Evolutionary conservation across 148 eudicot species (phyloP).

Genomic region (Rhododendron griersonianum): DNA sequence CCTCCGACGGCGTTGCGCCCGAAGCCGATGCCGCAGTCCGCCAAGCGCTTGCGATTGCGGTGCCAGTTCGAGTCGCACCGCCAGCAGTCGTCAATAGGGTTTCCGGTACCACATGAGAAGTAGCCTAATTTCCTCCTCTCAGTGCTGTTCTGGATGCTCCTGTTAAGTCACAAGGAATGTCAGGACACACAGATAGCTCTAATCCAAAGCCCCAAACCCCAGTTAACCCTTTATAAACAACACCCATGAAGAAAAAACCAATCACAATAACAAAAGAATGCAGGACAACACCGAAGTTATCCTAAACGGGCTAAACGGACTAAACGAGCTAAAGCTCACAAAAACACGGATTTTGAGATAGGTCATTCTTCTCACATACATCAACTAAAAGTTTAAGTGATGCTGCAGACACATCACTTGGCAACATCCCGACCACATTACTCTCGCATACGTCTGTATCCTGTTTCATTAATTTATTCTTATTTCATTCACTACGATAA

Average conservation of each 20-base stretch:
- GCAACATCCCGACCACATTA: no score
- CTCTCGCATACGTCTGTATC: background rate
- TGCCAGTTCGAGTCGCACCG: conserved; percentile 79
- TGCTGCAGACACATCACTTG: no score
- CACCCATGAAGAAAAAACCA: background rate
- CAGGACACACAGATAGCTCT: no score
- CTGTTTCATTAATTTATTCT: background rate
- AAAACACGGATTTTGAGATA: no score
- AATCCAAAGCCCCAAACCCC: background rate
- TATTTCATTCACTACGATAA: no score
- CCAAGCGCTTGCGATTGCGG: conserved; percentile 68
- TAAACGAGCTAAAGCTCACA: no score
- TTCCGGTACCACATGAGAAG: conserved; percentile 85
- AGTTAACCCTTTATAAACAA: background rate
- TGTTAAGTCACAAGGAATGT: conserved; percentile 17
- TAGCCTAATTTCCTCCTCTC: conserved; percentile 76
- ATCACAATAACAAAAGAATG: background rate
- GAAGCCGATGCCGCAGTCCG: conserved; percentile 82
- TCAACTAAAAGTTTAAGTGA: no score
- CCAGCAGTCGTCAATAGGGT: conserved; percentile 94
- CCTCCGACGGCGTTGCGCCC: conserved; percentile 90
- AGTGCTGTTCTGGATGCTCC: conserved; percentile 80
- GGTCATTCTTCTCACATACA: no score
- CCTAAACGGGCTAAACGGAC: no score
- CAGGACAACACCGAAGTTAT: background rate